phyloP scores from a whole-genome alignment of 2,329 filamentous ascomycete genomes.

The Ophiocordyceps camponoti-floridani region DNA sequence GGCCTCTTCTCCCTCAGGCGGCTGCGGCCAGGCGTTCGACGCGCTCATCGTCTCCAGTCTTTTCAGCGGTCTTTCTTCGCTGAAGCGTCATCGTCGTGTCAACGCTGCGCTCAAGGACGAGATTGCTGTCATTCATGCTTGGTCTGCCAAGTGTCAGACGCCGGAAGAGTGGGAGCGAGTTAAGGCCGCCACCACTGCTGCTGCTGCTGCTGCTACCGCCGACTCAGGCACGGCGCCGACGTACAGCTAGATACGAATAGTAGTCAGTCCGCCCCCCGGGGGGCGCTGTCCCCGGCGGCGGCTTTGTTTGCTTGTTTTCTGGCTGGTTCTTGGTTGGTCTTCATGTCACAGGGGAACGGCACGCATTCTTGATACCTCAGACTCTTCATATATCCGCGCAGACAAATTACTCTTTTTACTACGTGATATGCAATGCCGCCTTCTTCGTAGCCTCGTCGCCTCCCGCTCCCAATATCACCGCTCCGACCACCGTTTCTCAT shows the following conservation, averaged over 20 bases:
- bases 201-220: conserved; percentile 24
- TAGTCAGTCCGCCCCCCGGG: too few species aligned
- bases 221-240: conserved; percentile 13
- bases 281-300: too few species aligned
- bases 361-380: too few species aligned
- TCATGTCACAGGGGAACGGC: too few species aligned
- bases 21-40: conserved; percentile 44
- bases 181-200: conserved; percentile 20
- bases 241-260: too few species aligned
- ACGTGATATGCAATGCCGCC: not conserved
- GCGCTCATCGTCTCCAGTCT: conserved; percentile 43
- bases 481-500: not conserved
- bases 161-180: conserved; percentile 74
- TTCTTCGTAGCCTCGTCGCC: not conserved
- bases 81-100: conserved; percentile 74
- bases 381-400: not conserved
- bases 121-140: conserved; percentile 82
- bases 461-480: not conserved
- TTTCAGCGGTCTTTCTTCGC: conserved; percentile 54
- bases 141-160: conserved; percentile 88
- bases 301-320: not conserved
- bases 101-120: conserved; percentile 71
- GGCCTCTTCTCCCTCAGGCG: conserved; percentile 22
- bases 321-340: too few species aligned
- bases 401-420: not conserved